Conservation (phyloP, 192 early-diverging fungal genomes). For the Umbelopsis sp. region DNA sequence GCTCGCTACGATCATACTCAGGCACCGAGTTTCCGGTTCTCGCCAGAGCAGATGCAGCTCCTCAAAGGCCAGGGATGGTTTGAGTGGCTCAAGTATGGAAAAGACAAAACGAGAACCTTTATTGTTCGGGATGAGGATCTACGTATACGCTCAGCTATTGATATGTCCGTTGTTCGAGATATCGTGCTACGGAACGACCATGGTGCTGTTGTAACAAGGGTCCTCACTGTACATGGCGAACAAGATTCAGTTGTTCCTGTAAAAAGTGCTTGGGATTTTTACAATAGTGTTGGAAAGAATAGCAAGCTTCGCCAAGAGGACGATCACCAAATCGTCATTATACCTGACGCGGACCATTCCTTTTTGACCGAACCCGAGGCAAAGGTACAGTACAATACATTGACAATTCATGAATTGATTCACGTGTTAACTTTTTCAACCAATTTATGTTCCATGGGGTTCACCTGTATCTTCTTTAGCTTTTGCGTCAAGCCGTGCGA, state of each 20-base stretch:
- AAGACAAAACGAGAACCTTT: constrained; percentile 20
- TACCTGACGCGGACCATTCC: constrained; percentile 24
- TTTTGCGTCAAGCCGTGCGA: background rate
- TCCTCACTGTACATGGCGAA: constrained; percentile 53
- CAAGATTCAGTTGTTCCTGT: constrained; percentile 49
- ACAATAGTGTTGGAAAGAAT: constrained; percentile 33
- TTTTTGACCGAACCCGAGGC: constrained; percentile 15
- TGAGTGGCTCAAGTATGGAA: constrained; percentile 49
- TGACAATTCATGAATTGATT: background rate
- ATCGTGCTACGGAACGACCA: constrained; percentile 16
- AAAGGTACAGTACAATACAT: background rate
- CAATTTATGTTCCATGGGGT: no score
- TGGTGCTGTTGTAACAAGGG: constrained; percentile 29
- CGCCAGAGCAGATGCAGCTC: constrained; percentile 35
- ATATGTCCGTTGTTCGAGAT: constrained; percentile 48
- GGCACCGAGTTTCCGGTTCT: constrained; percentile 47
- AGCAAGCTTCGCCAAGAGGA: background rate
- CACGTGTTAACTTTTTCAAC: no score
- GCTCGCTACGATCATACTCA: constrained; percentile 52
- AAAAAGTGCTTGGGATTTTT: constrained; percentile 46
- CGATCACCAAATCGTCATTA: constrained; percentile 19
- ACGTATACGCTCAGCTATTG: constrained; percentile 26
- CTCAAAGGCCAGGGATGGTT: constrained; percentile 44
- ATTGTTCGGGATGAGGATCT: constrained; percentile 36
- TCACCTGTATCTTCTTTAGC: background rate